Base-by-base conservation (phyloP, 192 early-diverging fungal genomes). In the Linnemannia exigua region DNA sequence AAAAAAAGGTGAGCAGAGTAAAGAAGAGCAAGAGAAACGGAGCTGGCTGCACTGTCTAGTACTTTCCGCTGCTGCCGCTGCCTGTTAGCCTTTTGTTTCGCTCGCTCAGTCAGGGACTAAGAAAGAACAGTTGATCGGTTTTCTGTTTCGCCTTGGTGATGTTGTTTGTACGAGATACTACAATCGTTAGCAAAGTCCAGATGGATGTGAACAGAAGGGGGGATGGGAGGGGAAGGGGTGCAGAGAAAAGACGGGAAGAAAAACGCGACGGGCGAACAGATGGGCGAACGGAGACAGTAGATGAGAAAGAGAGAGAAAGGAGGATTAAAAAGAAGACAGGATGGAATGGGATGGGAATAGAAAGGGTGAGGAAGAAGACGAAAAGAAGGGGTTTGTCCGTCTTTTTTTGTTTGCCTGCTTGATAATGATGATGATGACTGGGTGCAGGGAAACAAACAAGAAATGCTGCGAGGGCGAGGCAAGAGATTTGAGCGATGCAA, bases 261-360 rank as follows among this genome's bases (percentile, higher is more conserved):
- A 63, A 63, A 63, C 58, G 58, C 58, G 58, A 31, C 28, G 12
- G 28, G 11, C 58, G 41, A 9, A 44, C 41, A 44, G 37, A 72
- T 35, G 28, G 25, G 33, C 19, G 25, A 72, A 48, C 37, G 47
- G 70, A 47, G 70, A 31, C 28, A 22, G 14, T n/a, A 1, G 22
- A 28, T 20, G 35, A 70, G 19, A 41, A 66, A 19, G 67, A 41
- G 3, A 6, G 16, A 38, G 9, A 19, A 69, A 28, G 33, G 14
- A 12, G 33, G 6, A 17, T 15, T 35, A 19, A 41, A 69, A 36
- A 41, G 36, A 38, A 38, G 63, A 11, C 17, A 69, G 36, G 36
- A 69, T 38, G 67, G 67, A 25, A 69, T 38, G 70, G 44, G 36
- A 46, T 46, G 41, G 70, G 25, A 46, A 46, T 71, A 69, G 70